Percentiles rank a stretch among this genome's conserved stretches.
These are phyloP conservation scores for Cladosporium oxysporum DNA, from an alignment of 2,329 filamentous ascomycete genomes.

Conservation along the genomic window DNA sequence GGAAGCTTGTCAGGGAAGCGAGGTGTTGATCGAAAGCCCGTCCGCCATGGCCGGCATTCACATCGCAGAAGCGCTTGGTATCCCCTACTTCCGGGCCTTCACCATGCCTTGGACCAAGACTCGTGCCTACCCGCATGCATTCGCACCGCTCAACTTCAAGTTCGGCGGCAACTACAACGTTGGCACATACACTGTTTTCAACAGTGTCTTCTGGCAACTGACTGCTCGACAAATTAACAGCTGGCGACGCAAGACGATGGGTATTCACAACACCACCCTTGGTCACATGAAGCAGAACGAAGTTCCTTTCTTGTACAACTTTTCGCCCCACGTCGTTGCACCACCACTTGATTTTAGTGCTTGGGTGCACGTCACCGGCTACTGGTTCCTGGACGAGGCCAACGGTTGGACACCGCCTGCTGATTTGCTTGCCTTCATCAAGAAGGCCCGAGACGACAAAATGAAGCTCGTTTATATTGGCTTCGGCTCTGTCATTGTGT, in stretches of 20 bases:
- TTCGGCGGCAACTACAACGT: conserved; percentile 96
- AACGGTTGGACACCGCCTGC: conserved; percentile 70
- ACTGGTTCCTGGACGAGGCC: conserved; percentile 92
- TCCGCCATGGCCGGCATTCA: conserved; percentile 98
- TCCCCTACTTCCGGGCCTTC: conserved; percentile 96
- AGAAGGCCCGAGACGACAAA: conserved; percentile 73
- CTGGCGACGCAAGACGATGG: conserved; percentile 82
- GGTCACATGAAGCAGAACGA: conserved; percentile 95
- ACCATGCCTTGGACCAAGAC: conserved; percentile 99
- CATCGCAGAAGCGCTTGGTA: conserved; percentile 87
- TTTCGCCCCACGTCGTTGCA: conserved; percentile 89
- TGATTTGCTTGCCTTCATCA: conserved; percentile 79
- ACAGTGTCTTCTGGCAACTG: conserved; percentile 94
- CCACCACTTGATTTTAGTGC: conserved; percentile 94
- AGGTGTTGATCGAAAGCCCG: conserved; percentile 91
- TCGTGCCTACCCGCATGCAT: conserved; percentile 92
- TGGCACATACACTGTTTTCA: conserved; percentile 93
- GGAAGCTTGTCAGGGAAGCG: conserved; percentile 79
- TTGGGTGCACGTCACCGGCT: conserved; percentile 95
- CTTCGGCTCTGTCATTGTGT: conserved; percentile 93
- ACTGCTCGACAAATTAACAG: conserved; percentile 88
- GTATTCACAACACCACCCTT: conserved; percentile 75
- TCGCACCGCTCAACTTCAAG: conserved; percentile 88
- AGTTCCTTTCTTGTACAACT: conserved; percentile 98
- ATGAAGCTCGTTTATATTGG: conserved; percentile 97